Conservation (phyloP, 2,329 filamentous ascomycete species). For the Scleromitrula shiraiana region DNA sequence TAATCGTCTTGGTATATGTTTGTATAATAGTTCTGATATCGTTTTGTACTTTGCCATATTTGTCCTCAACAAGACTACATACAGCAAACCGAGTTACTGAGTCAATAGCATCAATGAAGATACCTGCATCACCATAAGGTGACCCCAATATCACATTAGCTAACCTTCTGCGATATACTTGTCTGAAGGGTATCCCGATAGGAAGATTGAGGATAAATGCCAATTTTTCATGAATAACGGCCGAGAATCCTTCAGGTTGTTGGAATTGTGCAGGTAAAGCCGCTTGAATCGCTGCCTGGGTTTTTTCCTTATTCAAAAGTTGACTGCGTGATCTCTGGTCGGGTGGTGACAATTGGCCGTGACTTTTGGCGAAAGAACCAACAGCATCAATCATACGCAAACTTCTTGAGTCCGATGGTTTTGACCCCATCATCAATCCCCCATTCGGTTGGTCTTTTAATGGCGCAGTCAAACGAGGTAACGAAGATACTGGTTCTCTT, state of each 20-base stretch:
- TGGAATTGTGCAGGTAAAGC: background rate
- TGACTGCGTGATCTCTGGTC: conserved; percentile 8
- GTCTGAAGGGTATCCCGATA: conserved; percentile 63
- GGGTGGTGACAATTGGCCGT: conserved; percentile 22
- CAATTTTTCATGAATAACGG: conserved; percentile 1
- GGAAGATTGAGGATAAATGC: conserved; percentile 33
- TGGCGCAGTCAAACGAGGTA: conserved; percentile 24
- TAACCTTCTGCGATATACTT: conserved; percentile 58
- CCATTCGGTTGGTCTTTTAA: conserved; percentile 20
- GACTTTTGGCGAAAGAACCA: conserved; percentile 23
- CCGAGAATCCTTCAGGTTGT: background rate
- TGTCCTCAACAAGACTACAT: conserved; percentile 70
- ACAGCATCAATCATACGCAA: conserved; percentile 17
- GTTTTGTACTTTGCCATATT: conserved; percentile 76
- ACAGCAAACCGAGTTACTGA: conserved; percentile 62
- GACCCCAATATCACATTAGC: conserved; percentile 62
- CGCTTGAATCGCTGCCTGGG: background rate
- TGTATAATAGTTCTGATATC: conserved; percentile 70
- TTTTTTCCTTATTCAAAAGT: background rate
- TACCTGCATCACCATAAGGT: conserved; percentile 60
- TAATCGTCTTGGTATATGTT: conserved; percentile 61
- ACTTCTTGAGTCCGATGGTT: conserved; percentile 14
- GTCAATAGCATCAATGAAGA: conserved; percentile 65
- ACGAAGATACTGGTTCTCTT: conserved; percentile 18
- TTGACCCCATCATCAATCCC: conserved; percentile 22